Conservation (phyloP, 2,329 filamentous ascomycete species). For the Macrophomina tecta region DNA sequence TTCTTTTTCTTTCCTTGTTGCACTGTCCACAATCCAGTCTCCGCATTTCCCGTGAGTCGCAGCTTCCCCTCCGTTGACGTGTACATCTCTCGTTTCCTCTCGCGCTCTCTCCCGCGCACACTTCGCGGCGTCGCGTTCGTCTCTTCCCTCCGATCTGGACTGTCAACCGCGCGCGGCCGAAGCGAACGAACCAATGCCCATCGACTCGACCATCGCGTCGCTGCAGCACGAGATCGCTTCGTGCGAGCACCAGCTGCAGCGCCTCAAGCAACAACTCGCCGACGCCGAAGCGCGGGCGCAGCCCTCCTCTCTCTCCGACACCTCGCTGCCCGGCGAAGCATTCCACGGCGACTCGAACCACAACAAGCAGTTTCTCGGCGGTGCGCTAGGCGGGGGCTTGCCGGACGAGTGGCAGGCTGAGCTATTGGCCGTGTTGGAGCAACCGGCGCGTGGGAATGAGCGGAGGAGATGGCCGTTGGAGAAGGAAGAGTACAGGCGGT, state of each 20-base stretch:
- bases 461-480: slow-evolving; percentile 67
- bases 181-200: slow-evolving; percentile 7
- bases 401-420: slow-evolving; percentile 52
- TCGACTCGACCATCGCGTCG: slow-evolving; percentile 36
- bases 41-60: background rate
- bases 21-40: background rate
- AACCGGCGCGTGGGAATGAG: slow-evolving; percentile 32
- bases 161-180: no score
- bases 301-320: slow-evolving; percentile 34
- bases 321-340: slow-evolving; percentile 31
- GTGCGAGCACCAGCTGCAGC: slow-evolving; percentile 49
- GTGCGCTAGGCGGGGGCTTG: slow-evolving; percentile 49
- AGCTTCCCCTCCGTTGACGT: background rate
- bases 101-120: no score
- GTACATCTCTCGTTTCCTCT: no score
- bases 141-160: no score
- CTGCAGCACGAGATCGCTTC: slow-evolving; percentile 50
- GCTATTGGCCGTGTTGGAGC: slow-evolving; percentile 45
- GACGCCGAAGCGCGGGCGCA: slow-evolving; percentile 46
- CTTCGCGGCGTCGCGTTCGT: no score
- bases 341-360: slow-evolving; percentile 34
- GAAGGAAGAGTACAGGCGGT: slow-evolving; percentile 79
- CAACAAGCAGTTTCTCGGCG: slow-evolving; percentile 34
- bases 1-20: no score
- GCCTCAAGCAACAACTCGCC: slow-evolving; percentile 49